Percentiles rank a stretch among this genome's conserved stretches.
These are phyloP conservation scores for Cinnamomum micranthum DNA, from an alignment of 164 flowering plant genomes.

Conservation along the genomic window DNA sequence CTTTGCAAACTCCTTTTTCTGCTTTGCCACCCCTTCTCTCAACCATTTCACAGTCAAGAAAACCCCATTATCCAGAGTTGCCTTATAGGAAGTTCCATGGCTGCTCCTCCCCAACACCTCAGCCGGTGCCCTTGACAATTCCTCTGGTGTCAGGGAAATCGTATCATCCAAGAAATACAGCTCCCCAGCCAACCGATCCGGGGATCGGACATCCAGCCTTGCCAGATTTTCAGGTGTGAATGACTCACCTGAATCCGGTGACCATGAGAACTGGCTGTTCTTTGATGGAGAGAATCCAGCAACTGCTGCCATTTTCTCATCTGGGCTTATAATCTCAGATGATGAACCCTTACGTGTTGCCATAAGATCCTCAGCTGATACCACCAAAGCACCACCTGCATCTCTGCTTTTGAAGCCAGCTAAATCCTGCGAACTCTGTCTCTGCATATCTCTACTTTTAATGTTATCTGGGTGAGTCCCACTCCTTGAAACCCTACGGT, in stretches of 20 bases:
- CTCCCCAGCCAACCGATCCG: slow-evolving; percentile 87
- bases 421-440: slow-evolving; percentile 20
- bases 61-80: slow-evolving; percentile 75
- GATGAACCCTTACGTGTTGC: slow-evolving; percentile 71
- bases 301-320: slow-evolving; percentile 55
- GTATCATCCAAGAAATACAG: slow-evolving; percentile 88
- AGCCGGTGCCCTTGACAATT: slow-evolving; percentile 96
- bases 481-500: slow-evolving; percentile 46
- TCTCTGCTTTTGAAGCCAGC: slow-evolving; percentile 47
- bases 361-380: slow-evolving; percentile 72
- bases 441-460: slow-evolving; percentile 32
- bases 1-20: slow-evolving; percentile 84
- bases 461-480: slow-evolving; percentile 23
- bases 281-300: slow-evolving; percentile 75
- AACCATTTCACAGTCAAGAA: slow-evolving; percentile 96
- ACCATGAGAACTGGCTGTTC: slow-evolving; percentile 66
- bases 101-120: slow-evolving; percentile 97
- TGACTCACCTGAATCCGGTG: slow-evolving; percentile 87
- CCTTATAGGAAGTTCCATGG: slow-evolving; percentile 94
- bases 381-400: slow-evolving; percentile 49
- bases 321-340: slow-evolving; percentile 64
- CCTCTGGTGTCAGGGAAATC: slow-evolving; percentile 74
- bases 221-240: slow-evolving; percentile 57
- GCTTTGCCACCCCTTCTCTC: slow-evolving; percentile 96
- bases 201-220: slow-evolving; percentile 76